Evolutionary conservation across 2,329 filamentous ascomycete genomes (phyloP), one percentile per base, ranked within the genome.

Genomic region (Nemania abortiva): DNA sequence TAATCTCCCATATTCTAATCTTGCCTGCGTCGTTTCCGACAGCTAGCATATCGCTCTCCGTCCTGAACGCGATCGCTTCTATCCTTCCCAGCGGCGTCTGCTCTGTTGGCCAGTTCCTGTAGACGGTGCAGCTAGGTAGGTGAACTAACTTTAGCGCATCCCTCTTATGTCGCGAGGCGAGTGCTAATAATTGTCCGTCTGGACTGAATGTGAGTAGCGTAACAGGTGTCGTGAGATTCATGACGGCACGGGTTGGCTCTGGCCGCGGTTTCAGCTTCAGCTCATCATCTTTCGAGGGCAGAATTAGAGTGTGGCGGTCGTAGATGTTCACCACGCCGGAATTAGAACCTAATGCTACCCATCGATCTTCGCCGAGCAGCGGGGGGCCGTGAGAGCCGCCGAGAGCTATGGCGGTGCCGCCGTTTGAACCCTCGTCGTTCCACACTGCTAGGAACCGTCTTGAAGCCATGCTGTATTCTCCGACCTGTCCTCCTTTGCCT

Each of bases 321-420:
- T 99, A 99, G 70, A 99, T 86, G 80, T 98, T 98, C 66, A 97
- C 90, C 66, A 99, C 92, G 68, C 96, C 96, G 70, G 90, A 94
- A 72, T 89, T 92, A 67, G 92, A 95, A 11, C 96, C 96, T 52
- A 98, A 85, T 0, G 93, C 94, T 15, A 98, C 89, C 94, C 95
- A 99, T 66, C 93, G 87, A 81, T 97, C 93, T 3, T 91, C 91
- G 29, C 95, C 95, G 3, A 95, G 83, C 53, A 82, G 81, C 3
- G 78, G 77, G 9, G 90, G 87, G 0, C 90, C 91, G 76, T 85
- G 84, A 31, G 85, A 84, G 0, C 92, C 92, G 39, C 96, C 95
- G 2, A 98, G 86, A 2, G 90, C 88, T 63, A 99, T 84, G 20
- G 93, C 92, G 0, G 94, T 97, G 13, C 92, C 95, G 63, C 92